Evolutionary conservation across 371 early-diverging fungal genomes (phyloP), one percentile per base, ranked within the genome.

Genomic region (Rhizopus stolonifer): DNA sequence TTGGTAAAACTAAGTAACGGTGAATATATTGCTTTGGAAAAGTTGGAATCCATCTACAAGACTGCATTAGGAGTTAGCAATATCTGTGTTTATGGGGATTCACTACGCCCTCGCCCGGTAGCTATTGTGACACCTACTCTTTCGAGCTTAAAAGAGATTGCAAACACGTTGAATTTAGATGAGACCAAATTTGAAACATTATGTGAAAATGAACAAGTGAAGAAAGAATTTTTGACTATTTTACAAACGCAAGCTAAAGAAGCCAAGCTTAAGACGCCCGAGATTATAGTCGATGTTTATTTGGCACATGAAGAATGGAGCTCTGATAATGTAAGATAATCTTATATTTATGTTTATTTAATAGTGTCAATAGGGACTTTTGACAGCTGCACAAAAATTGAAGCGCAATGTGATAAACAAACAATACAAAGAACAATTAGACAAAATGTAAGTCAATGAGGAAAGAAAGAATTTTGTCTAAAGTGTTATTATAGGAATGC

Each of bases 21-120:
- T 58, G 98, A 97, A 66, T 98, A 96, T 70, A 87, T 90, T 72
- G 96, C 96, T 3, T 82, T 98, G 33, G 99, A 99, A 70, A 96
- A 96, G 58, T 74, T 99, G 29, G 99, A 99, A 70, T 81, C 91
- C 23, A 81, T 91, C 8, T 96, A 95, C 84, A 88, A 88, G 66
- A 80, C 83, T 42, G 84, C 84, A 22, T 54, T 80, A 13, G 83
- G 77, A 54, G 90, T 92, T 33, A 79, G 82, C 60, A 91, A 91
- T 67, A 86, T 95, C 31, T 92, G 91, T 71, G 83, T 96, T 25
- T 85, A 88, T 69, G 96, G 87, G 17, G 88, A 95, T 61, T 74
- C 89, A 9, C 72, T 81, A 43, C 72, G 81, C 53, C 46, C 72
- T 55, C 80, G 71, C 51, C 83, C 87, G 21, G 87, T 94, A 8